Evolutionary conservation across 2,329 filamentous ascomycete genomes (phyloP).

Genomic region (Fusarium mexicanum): DNA sequence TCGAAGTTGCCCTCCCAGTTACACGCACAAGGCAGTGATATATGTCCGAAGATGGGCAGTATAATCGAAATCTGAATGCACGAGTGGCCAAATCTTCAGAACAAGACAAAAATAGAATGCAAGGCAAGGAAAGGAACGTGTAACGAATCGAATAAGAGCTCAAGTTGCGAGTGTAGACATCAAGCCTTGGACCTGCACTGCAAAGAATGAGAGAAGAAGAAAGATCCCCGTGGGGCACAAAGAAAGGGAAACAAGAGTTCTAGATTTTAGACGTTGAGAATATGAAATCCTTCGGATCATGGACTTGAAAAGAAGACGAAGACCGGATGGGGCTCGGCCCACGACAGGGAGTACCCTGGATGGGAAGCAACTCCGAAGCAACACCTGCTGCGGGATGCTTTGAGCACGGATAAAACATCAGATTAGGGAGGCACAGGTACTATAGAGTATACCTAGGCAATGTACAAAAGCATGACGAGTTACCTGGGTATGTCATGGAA

Average conservation of each 20-base stretch:
- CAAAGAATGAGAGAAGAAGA: constrained; percentile 13
- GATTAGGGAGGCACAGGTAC: constrained; percentile 5
- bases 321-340: constrained; percentile 20
- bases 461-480: neutral
- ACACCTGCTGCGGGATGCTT: constrained; percentile 29
- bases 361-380: constrained; percentile 38
- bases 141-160: constrained; percentile 24
- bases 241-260: constrained; percentile 18
- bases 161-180: constrained; percentile 30
- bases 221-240: constrained; percentile 8
- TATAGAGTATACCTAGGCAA: neutral
- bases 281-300: constrained; percentile 11
- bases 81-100: neutral
- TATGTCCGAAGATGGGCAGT: neutral
- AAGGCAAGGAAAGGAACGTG: constrained; percentile 34
- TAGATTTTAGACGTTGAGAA: constrained; percentile 5
- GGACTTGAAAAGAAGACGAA: constrained; percentile 6
- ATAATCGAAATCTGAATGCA: neutral
- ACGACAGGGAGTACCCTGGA: constrained; percentile 31
- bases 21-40: neutral
- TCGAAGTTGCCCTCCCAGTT: neutral
- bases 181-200: constrained; percentile 34
- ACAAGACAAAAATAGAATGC: neutral
- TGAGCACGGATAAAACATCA: constrained; percentile 21
- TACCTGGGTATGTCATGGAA: neutral